Conservation (phyloP, 1,139 yeast genomes). For the Zhuliangozyma parablackwelliae region DNA sequence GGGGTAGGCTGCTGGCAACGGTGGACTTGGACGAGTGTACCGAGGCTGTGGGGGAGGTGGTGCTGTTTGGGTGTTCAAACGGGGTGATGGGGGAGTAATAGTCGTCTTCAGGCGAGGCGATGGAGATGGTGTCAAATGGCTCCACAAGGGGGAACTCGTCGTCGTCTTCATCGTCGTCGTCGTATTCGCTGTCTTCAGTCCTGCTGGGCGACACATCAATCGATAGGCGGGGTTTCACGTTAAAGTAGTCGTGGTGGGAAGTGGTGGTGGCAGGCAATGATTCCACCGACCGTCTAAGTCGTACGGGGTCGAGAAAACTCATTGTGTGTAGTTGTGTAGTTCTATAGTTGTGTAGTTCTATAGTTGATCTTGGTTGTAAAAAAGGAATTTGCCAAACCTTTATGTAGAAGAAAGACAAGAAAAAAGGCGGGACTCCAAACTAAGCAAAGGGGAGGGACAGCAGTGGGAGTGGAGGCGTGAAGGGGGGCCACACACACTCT, state of each 20-base stretch:
- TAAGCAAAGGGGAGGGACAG: too few species aligned
- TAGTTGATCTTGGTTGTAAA: too few species aligned
- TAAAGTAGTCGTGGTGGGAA: neutral
- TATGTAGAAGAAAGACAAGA: too few species aligned
- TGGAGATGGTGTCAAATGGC: conserved; percentile 3
- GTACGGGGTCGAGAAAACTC: too few species aligned
- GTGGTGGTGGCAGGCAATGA: conserved; percentile 1
- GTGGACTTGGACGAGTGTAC: neutral
- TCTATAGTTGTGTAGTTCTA: too few species aligned
- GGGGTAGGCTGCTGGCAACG: conserved; percentile 1
- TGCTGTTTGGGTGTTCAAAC: conserved; percentile 4
- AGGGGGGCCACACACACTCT: too few species aligned
- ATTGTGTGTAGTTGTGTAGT: too few species aligned
- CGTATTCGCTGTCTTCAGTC: neutral
- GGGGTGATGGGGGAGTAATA: conserved; percentile 12
- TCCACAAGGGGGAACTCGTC: conserved; percentile 2
- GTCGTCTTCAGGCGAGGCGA: conserved; percentile 2
- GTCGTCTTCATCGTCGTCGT: conserved; percentile 2
- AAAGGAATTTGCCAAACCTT: too few species aligned
- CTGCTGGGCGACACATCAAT: neutral
- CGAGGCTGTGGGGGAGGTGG: neutral
- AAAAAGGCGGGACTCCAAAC: too few species aligned
- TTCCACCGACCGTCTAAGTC: too few species aligned
- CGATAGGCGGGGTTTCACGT: too few species aligned
- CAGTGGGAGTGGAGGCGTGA: too few species aligned